phyloP scores from a whole-genome alignment of 441 rosid genomes.

The Brassica balearica region DNA sequence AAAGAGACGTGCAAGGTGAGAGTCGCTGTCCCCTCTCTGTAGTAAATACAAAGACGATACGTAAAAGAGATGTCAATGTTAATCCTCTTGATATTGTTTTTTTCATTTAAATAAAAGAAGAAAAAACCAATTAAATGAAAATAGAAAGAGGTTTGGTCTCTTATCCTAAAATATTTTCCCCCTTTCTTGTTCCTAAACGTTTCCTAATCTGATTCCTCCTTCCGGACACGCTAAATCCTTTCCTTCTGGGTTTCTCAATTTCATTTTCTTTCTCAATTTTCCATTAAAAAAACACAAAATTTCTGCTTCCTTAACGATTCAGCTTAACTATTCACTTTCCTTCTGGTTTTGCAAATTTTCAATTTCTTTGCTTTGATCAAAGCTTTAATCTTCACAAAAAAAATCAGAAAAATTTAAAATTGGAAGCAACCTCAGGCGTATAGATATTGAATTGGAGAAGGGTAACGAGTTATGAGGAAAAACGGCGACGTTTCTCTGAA shows the following conservation, averaged over 20 bases:
- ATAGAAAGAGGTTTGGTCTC: conserved; percentile 23
- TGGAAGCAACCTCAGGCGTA: conserved; percentile 12
- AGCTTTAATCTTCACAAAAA: conserved; percentile 14
- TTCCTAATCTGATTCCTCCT: conserved; percentile 37
- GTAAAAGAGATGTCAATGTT: conserved; percentile 37
- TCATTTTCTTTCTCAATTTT: neutral
- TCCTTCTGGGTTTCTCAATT: neutral
- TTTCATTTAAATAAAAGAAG: neutral
- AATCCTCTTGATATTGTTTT: neutral
- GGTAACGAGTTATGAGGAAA: conserved; percentile 56
- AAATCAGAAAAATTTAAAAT: neutral
- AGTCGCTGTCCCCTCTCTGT: conserved; percentile 14
- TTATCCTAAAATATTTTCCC: conserved; percentile 34
- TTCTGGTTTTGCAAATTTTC: conserved; percentile 31
- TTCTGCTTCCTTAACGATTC: conserved; percentile 35
- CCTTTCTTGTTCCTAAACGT: conserved; percentile 42
- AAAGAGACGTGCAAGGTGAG: conserved; percentile 12
- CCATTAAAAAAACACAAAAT: neutral
- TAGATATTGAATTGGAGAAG: too few relatives aligned
- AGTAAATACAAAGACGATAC: conserved; percentile 32
- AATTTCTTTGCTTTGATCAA: neutral
- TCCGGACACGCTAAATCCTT: conserved; percentile 11
- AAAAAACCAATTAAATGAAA: conserved; percentile 10
- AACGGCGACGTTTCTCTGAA: conserved; percentile 54
- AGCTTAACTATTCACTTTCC: neutral